phyloP scores from a whole-genome alignment of 345 rosid genomes.

The Eutrema yunnanense region DNA sequence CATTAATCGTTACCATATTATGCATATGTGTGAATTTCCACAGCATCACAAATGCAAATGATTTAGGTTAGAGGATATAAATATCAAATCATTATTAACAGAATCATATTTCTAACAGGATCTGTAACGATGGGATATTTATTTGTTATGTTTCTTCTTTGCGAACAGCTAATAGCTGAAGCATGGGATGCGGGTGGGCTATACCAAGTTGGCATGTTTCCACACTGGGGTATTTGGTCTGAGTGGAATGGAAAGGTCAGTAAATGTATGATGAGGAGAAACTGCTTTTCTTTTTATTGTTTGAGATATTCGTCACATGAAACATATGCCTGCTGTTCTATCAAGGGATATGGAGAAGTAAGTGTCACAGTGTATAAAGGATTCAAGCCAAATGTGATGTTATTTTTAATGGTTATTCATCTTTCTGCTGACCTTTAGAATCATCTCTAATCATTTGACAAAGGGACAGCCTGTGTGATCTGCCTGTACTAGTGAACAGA shows the following conservation, averaged over 20 bases:
- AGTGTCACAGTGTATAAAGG: not conserved
- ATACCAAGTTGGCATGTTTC: slow-evolving; percentile 94
- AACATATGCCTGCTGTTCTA: not conserved
- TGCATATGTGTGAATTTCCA: not conserved
- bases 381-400: not conserved
- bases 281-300: not conserved
- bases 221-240: slow-evolving; percentile 97
- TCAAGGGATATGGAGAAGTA: not conserved
- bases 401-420: not conserved
- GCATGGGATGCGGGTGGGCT: slow-evolving; percentile 99
- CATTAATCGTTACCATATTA: not conserved
- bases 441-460: not conserved
- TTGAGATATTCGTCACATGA: not conserved
- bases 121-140: not conserved
- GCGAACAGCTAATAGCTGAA: slow-evolving; percentile 82
- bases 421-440: slow-evolving; percentile 3
- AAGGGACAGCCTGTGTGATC: not conserved
- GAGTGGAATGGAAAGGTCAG: slow-evolving; percentile 99
- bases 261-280: not conserved
- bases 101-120: too few relatives aligned
- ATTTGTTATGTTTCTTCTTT: slow-evolving; percentile 9
- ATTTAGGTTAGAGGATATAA: not conserved
- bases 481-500: not conserved
- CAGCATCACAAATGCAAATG: not conserved
- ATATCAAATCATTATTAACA: too few relatives aligned